phyloP scores from a whole-genome alignment of 2,329 filamentous ascomycete genomes.

The Colletotrichum australisinense region DNA sequence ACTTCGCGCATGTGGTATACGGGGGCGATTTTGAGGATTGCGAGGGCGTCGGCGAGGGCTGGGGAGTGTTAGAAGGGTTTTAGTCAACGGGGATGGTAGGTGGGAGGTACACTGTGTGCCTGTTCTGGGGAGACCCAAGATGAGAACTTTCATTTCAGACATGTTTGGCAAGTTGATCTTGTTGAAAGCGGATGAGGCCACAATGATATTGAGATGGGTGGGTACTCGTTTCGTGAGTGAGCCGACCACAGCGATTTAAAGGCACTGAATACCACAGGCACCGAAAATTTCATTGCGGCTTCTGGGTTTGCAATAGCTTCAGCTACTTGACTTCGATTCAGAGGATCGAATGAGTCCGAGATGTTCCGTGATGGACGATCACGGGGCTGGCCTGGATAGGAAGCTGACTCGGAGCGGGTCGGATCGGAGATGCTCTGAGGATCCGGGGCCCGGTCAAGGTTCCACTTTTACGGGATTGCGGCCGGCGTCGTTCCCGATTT shows the following conservation, averaged over 20 bases:
- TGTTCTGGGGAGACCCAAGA: constrained; percentile 46
- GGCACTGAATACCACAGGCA: background rate
- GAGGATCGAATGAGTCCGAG: background rate
- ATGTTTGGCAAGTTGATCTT: background rate
- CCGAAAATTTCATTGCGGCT: background rate
- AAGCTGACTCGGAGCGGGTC: background rate
- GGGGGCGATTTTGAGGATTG: constrained; percentile 42
- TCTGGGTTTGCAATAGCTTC: background rate
- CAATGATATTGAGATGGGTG: background rate
- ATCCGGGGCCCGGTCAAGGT: background rate
- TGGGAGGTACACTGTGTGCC: constrained; percentile 44
- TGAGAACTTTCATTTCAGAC: constrained; percentile 45
- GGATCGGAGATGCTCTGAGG: background rate
- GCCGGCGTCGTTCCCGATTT: too few species aligned
- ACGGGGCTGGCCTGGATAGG: background rate
- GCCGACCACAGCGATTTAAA: background rate
- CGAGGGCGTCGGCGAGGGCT: constrained; percentile 46
- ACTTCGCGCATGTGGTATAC: constrained; percentile 50
- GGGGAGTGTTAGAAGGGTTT: background rate
- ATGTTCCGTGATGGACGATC: background rate
- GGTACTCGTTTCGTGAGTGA: background rate
- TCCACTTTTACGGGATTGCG: background rate
- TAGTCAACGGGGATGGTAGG: background rate
- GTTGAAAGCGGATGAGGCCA: background rate
- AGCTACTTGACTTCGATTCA: background rate